These are phyloP conservation scores for Cladosporium sphaerospermum DNA, from an alignment of 2,329 filamentous ascomycete species.

Conservation along the genomic window DNA sequence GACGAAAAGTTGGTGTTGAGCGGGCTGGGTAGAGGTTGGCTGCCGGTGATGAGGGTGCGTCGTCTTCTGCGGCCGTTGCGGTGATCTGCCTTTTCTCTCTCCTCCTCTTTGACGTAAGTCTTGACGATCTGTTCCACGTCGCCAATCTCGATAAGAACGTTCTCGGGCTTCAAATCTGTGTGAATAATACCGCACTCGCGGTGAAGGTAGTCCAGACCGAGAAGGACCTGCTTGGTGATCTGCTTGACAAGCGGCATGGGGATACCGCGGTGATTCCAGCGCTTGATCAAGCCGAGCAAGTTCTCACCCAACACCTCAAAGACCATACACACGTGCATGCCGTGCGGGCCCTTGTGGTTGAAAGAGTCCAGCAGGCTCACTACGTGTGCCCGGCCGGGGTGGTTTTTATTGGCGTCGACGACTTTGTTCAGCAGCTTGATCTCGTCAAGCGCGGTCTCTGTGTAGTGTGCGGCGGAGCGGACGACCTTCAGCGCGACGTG, in stretches of 20 bases:
- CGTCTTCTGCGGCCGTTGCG: conserved; percentile 84
- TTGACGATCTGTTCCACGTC: conserved; percentile 98
- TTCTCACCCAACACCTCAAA: conserved; percentile 98
- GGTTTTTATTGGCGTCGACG: conserved; percentile 87
- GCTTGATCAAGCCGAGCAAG: conserved; percentile 88
- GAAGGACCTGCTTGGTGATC: conserved; percentile 94
- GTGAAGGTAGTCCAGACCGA: conserved; percentile 93
- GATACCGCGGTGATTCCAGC: conserved; percentile 96
- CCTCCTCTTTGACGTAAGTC: conserved; percentile 81
- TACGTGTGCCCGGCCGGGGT: conserved; percentile 90
- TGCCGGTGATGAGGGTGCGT: conserved; percentile 92
- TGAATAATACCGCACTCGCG: conserved; percentile 98
- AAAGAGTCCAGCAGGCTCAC: conserved; percentile 95
- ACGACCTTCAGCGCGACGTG: conserved; percentile 98
- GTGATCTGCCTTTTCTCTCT: conserved; percentile 71
- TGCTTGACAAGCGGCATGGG: conserved; percentile 96
- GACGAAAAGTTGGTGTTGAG: conserved; percentile 87
- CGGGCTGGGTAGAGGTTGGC: conserved; percentile 89
- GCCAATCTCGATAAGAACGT: conserved; percentile 96
- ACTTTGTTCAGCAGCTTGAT: conserved; percentile 98
- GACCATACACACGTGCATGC: conserved; percentile 97
- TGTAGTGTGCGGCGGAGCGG: conserved; percentile 95
- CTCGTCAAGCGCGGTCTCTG: conserved; percentile 96
- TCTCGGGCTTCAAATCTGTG: conserved; percentile 95
- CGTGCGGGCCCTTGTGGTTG: conserved; percentile 94